Evolutionary conservation across 306 rosid species (phyloP).

Genomic region (Sicyos edulis): DNA sequence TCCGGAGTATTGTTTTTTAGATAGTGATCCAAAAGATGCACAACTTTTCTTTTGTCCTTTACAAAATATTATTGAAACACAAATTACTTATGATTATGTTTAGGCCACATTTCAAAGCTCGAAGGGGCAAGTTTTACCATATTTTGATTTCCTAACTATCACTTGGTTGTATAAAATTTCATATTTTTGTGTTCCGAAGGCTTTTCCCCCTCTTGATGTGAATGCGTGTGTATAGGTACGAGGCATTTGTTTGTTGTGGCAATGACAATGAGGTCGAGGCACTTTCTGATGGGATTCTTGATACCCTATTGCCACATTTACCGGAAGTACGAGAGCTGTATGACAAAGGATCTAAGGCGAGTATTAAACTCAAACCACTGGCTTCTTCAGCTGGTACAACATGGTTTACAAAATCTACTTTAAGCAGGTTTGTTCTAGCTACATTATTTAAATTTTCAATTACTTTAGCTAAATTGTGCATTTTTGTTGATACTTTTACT

Average conservation of each 20-base stretch:
- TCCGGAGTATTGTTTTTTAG: neutral
- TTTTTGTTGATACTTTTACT: slow-evolving; percentile 16
- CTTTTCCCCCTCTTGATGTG: neutral
- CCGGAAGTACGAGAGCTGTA: slow-evolving; percentile 46
- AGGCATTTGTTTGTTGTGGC: slow-evolving; percentile 48
- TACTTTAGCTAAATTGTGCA: slow-evolving; percentile 9
- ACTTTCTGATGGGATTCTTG: slow-evolving; percentile 58
- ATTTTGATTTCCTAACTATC: neutral
- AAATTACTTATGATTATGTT: neutral
- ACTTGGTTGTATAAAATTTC: neutral
- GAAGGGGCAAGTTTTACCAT: neutral
- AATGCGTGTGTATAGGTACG: slow-evolving; percentile 44
- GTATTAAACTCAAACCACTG: slow-evolving; percentile 49
- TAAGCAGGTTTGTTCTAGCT: slow-evolving; percentile 59
- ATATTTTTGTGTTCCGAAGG: slow-evolving; percentile 4
- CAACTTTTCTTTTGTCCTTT: neutral
- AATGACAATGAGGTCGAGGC: slow-evolving; percentile 33
- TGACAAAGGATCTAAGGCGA: slow-evolving; percentile 51
- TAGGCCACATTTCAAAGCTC: neutral
- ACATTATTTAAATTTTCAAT: slow-evolving; percentile 9
- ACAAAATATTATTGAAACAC: neutral
- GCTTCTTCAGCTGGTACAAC: slow-evolving; percentile 45
- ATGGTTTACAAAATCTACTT: slow-evolving; percentile 78
- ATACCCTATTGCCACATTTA: slow-evolving; percentile 58
- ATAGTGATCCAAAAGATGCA: neutral